Evolutionary conservation across 2,329 filamentous ascomycete genomes (phyloP).

Genomic region (Aspergillus nomiae): DNA sequence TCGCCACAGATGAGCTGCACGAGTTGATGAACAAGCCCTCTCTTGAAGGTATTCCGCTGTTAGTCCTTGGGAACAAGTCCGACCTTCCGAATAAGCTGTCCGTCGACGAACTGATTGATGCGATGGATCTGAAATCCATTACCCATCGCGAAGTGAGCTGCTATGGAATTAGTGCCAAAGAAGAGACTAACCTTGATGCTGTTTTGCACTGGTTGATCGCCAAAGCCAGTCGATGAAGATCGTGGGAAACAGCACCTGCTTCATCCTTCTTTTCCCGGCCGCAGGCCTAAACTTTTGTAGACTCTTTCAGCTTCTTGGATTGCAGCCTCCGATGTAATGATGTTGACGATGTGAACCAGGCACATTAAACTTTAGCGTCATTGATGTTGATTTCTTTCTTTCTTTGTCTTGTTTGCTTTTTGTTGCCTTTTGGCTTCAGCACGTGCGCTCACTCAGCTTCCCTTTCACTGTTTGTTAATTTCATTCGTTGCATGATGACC

Average conservation of each 20-base stretch:
- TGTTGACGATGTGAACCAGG: slow-evolving; percentile 47
- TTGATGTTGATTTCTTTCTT: slow-evolving; percentile 5
- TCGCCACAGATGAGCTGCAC: slow-evolving; percentile 91
- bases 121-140: slow-evolving; percentile 85
- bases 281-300: slow-evolving; percentile 15
- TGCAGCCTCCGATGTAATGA: slow-evolving; percentile 51
- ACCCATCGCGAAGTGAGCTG: slow-evolving; percentile 93
- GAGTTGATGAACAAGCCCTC: slow-evolving; percentile 81
- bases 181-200: slow-evolving; percentile 97
- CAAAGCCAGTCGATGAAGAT: slow-evolving; percentile 70
- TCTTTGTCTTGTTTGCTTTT: slow-evolving; percentile 4
- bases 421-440: neutral
- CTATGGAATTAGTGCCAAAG: slow-evolving; percentile 97
- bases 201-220: slow-evolving; percentile 97
- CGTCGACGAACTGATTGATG: slow-evolving; percentile 94
- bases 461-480: slow-evolving; percentile 2
- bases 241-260: slow-evolving; percentile 3
- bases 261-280: slow-evolving; percentile 10
- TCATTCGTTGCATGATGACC: slow-evolving; percentile 1
- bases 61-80: slow-evolving; percentile 96
- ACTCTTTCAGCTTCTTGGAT: slow-evolving; percentile 28
- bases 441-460: slow-evolving; percentile 2
- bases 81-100: slow-evolving; percentile 88
- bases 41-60: slow-evolving; percentile 83
- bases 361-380: slow-evolving; percentile 18